Percentiles rank a stretch among this genome's conserved stretches.
Evolutionary conservation across 305 asterid genomes (phyloP).

Genomic region (Ilex paraguariensis): DNA sequence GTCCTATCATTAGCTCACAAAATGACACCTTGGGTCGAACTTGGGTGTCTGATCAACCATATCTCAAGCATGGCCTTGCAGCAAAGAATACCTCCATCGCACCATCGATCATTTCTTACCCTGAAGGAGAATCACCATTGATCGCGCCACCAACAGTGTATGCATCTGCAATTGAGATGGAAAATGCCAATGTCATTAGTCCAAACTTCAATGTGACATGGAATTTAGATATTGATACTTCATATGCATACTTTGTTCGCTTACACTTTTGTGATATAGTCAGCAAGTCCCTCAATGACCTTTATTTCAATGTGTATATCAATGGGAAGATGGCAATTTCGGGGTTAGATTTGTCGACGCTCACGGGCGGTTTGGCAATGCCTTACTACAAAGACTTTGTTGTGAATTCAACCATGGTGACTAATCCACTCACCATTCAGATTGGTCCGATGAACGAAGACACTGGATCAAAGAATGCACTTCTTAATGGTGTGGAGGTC

Average conservation of each 20-base stretch:
- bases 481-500: conserved; percentile 69
- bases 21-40: conserved; percentile 40
- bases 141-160: conserved; percentile 84
- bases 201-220: conserved; percentile 79
- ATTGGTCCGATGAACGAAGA: conserved; percentile 29
- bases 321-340: conserved; percentile 58
- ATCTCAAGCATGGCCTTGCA: conserved; percentile 44
- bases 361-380: conserved; percentile 44
- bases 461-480: conserved; percentile 42
- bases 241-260: conserved; percentile 68
- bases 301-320: conserved; percentile 78
- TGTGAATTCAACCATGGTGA: conserved; percentile 44
- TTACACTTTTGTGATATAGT: conserved; percentile 85
- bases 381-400: conserved; percentile 70
- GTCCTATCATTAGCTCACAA: conserved; percentile 37
- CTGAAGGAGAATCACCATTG: conserved; percentile 72
- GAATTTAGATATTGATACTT: conserved; percentile 49
- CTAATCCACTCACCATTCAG: conserved; percentile 59
- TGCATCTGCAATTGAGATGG: conserved; percentile 79
- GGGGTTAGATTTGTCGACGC: conserved; percentile 60
- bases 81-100: conserved; percentile 40
- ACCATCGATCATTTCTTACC: conserved; percentile 59
- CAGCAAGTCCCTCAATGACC: conserved; percentile 69
- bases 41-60: conserved; percentile 63
- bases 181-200: conserved; percentile 45